phyloP scores from a whole-genome alignment of 345 rosid genomes.

The Populus deltoides region DNA sequence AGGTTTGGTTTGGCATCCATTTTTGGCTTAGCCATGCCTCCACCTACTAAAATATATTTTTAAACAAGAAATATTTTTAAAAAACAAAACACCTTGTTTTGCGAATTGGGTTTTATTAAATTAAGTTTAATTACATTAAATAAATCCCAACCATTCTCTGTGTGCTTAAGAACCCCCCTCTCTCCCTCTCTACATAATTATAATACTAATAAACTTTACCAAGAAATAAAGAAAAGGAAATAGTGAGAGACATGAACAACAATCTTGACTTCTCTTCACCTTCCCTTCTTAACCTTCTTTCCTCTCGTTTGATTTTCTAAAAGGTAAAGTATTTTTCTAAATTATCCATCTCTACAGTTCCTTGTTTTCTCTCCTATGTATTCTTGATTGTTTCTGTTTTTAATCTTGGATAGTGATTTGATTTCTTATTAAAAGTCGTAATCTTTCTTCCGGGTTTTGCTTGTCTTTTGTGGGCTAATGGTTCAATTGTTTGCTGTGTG shows the following conservation, averaged over 20 bases:
- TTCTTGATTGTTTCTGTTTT: neutral
- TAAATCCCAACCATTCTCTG: neutral
- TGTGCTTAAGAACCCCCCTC: neutral
- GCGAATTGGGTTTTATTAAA: neutral
- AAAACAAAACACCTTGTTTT: neutral
- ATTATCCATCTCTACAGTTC: neutral
- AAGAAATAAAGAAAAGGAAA: neutral
- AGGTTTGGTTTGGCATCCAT: neutral
- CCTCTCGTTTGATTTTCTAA: conserved; percentile 17
- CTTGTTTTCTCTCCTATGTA: neutral
- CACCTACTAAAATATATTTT: neutral
- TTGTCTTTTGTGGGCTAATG: conserved; percentile 13
- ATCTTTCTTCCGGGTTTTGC: conserved; percentile 10
- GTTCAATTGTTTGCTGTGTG: neutral
- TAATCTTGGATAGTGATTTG: neutral
- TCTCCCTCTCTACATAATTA: too few relatives aligned
- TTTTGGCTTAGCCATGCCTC: neutral
- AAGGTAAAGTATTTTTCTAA: conserved; percentile 19
- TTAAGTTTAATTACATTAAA: neutral
- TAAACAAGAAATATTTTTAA: too few relatives aligned
- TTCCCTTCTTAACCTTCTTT: neutral
- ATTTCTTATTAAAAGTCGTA: neutral
- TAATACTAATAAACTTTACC: neutral
- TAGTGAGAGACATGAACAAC: conserved; percentile 16
- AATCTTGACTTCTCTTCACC: conserved; percentile 12